Evolutionary conservation across 2,329 filamentous ascomycete species (phyloP).

Genomic region (Neofusicoccum umdonicola): DNA sequence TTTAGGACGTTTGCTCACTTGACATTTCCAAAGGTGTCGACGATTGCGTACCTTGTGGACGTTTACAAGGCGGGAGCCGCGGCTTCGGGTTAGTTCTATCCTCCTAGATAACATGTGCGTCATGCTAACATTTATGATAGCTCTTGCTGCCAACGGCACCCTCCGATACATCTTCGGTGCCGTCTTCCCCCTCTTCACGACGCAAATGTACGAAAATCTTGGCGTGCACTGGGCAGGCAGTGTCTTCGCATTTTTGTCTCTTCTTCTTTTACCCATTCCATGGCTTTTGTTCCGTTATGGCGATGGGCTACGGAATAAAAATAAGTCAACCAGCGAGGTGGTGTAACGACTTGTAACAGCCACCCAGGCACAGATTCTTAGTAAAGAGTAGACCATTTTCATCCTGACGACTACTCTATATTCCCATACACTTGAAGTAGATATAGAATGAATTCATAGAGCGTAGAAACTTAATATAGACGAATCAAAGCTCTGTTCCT

Average conservation of each 20-base stretch:
- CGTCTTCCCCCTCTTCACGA: slow-evolving; percentile 44
- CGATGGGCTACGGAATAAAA: background rate
- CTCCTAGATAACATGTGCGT: background rate
- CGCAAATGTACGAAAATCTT: slow-evolving; percentile 43
- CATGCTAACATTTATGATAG: background rate
- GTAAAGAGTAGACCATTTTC: too few species aligned
- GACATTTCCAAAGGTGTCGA: background rate
- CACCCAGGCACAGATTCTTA: too few species aligned
- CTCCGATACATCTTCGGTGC: slow-evolving; percentile 37
- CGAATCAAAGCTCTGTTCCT: too few species aligned
- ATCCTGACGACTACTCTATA: too few species aligned
- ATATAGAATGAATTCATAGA: too few species aligned
- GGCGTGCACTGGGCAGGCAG: slow-evolving; percentile 50
- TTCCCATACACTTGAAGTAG: too few species aligned
- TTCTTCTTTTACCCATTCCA: slow-evolving; percentile 35
- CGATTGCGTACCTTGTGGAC: background rate
- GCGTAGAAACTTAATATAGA: too few species aligned
- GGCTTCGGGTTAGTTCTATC: background rate
- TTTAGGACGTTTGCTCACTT: background rate
- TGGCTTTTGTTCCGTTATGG: background rate
- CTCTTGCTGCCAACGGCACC: slow-evolving; percentile 39
- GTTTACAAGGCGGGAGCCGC: background rate
- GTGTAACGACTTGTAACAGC: background rate
- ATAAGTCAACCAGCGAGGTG: background rate
- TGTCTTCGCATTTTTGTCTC: slow-evolving; percentile 46